Base-by-base conservation (phyloP, 805 yeast species). In the Grigorovia jiainica region DNA sequence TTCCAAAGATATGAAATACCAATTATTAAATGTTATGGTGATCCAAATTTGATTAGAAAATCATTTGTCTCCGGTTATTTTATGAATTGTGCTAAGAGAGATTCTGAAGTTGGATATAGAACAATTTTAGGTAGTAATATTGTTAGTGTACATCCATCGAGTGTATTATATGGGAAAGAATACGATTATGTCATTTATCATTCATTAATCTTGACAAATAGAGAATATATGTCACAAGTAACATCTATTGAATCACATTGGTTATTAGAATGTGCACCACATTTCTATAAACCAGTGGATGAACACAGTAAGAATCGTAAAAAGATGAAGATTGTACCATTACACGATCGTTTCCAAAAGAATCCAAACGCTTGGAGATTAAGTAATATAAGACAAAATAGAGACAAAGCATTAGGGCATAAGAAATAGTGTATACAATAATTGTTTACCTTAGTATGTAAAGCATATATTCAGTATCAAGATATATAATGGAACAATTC, bases 141-240 rank as follows among this genome's bases (percentile, higher is more conserved):
- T 1, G 95, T 89, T 13, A 76, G 73, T 44, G 72, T 90, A 45
- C 97, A 90, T 58, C 98, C 98, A 1, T 83, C 95, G 2, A 82
- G 94, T 46, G 65, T 87, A 4, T 59, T 90, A 16, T 76, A 72
- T 54, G 73, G 71, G 30, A 67, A 66, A 43, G 71, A 68, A 34
- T 84, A 90, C 10, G 90, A 83, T 45, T 86, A 85, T 63, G 82
- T 87, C 36, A 60, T 90, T 7, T 89, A 86, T 54, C 87, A 87
- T 54, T 83, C 87, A 25, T 69, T 87, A 41, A 74, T 87, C 24
- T 69, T 87, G 49, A 90, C 98, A 0, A 75, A 83, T 13, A 79
- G 79, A 55, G 97, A 90, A 68, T 92, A 84, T 55, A 87, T 90
- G 95, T 83, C 92, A 43, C 87, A 87, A 51, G 79, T 82, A 23